These are phyloP conservation scores for Davidsoniella eucalypti DNA, from an alignment of 2,329 filamentous ascomycete species.

Conservation along the genomic window DNA sequence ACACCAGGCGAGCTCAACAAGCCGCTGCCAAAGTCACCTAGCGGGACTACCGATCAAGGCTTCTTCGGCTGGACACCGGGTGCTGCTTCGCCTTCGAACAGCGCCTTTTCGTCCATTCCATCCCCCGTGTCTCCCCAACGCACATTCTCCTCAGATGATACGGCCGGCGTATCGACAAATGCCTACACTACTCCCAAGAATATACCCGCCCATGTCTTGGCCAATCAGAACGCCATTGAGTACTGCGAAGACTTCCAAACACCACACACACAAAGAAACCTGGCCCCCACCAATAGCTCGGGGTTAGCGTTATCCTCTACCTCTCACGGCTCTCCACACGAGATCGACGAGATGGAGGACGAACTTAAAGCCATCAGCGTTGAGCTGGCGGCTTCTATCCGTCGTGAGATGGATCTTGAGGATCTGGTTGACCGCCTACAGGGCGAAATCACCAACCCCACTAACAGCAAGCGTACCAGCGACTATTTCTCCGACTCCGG, in stretches of 20 bases:
- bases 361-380: conserved; percentile 86
- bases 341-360: conserved; percentile 81
- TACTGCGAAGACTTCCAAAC: conserved; percentile 38
- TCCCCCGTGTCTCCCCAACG: conserved; percentile 33
- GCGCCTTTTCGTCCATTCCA: conserved; percentile 36
- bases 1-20: conserved; percentile 32
- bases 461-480: conserved; percentile 60
- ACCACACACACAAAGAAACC: conserved; percentile 21
- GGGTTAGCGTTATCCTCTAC: conserved; percentile 10
- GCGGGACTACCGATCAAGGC: conserved; percentile 29
- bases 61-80: conserved; percentile 34
- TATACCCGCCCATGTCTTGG: conserved; percentile 24
- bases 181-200: conserved; percentile 19
- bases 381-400: conserved; percentile 83
- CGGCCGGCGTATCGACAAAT: conserved; percentile 16
- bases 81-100: conserved; percentile 28
- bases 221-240: conserved; percentile 26
- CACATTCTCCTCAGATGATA: conserved; percentile 23
- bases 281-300: no score
- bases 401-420: conserved; percentile 89
- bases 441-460: conserved; percentile 48
- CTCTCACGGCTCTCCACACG: conserved; percentile 25
- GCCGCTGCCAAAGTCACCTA: conserved; percentile 37
- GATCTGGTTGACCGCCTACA: conserved; percentile 83
- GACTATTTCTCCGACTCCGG: conserved; percentile 98